Percentiles rank a stretch among this genome's conserved stretches.
These are phyloP conservation scores for Curvularia eragrostidis DNA, from an alignment of 2,329 filamentous ascomycete genomes.

Conservation along the genomic window DNA sequence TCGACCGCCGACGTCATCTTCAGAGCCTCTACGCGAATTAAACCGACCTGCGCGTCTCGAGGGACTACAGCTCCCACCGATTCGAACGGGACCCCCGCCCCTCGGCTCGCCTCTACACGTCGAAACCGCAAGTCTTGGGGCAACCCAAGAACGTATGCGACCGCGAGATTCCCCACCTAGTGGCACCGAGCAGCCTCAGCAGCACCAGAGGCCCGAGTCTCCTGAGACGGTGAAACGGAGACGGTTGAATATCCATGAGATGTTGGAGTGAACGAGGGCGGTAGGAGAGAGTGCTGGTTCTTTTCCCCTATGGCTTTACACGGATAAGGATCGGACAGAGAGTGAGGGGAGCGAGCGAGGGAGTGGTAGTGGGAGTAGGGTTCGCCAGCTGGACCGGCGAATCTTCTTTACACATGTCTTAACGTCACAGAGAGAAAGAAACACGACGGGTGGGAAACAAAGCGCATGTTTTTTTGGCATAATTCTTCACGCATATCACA, in stretches of 20 bases:
- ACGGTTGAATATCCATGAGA: slow-evolving; percentile 47
- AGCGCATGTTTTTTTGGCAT: not conserved
- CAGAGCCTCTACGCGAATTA: slow-evolving; percentile 37
- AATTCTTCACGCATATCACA: not conserved
- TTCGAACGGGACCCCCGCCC: slow-evolving; percentile 42
- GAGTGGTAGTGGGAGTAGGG: too few species aligned
- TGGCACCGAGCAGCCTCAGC: slow-evolving; percentile 22
- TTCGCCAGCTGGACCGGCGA: not conserved
- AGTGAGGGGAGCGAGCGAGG: not conserved
- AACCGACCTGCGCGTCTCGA: slow-evolving; percentile 38
- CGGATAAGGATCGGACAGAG: not conserved
- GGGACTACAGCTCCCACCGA: slow-evolving; percentile 46
- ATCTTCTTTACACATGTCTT: not conserved
- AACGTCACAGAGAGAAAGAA: not conserved
- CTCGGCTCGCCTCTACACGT: slow-evolving; percentile 43
- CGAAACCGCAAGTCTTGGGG: slow-evolving; percentile 31
- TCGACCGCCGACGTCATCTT: slow-evolving; percentile 36
- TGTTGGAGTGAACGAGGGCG: slow-evolving; percentile 36
- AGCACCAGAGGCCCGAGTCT: slow-evolving; percentile 34
- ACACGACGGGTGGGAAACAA: not conserved
- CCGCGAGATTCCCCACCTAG: slow-evolving; percentile 39
- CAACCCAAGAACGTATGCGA: slow-evolving; percentile 30
- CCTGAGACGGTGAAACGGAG: slow-evolving; percentile 45
- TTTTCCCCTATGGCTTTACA: not conserved
- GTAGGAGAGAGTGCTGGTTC: not conserved